Evolutionary conservation across 139 green algal species (phyloP), one percentile per base, ranked within the genome.

Genomic region (Volvox africanus): DNA sequence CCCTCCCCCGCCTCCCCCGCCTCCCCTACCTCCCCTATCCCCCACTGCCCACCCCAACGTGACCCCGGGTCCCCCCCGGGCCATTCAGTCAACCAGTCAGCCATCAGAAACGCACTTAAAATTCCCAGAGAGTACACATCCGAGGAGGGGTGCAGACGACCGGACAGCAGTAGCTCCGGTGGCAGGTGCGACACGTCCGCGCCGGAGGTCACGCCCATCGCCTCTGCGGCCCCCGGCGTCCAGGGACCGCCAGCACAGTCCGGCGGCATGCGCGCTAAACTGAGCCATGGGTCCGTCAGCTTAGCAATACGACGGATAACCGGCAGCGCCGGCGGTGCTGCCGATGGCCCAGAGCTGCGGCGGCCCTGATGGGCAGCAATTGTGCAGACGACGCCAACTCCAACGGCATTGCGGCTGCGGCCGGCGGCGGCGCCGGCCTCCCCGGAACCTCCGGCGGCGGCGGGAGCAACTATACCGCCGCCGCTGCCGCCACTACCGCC

Each of bases 41-140:
- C 44, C 44, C 44, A 55, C 44, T n/a, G n/a, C 44, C 44, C 44
- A 55, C 44, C 44, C 44, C 44, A 55, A n/a, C n/a, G 44, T 55
- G 44, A 55, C 5, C 5, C 44, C 44, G 44, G n/a, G n/a, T n/a
- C n/a, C 44, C 9, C 44, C 44, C 44, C 5, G 44, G 5, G 5
- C 44, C 44, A 55, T 55, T 9, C 44, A 55, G 5, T 9, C 44
- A 55, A 5, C 44, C 44, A 55, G 5, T 9, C 44, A 55, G 9
- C 44, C 44, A 55, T 55, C 44, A 55, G 9, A 55, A 75, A 83
- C 86, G 83, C 86, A 90, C 86, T 33, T 20, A 97, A 86, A 20
- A 96, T 80, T 32, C 85, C 92, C 32, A 94, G 85, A 9, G 81
- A 91, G 85, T 92, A 94, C 19, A 94, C 89, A 77, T 94, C 92